Base-by-base conservation (phyloP, 805 yeast genomes). In the Barnettozyma populi region DNA sequence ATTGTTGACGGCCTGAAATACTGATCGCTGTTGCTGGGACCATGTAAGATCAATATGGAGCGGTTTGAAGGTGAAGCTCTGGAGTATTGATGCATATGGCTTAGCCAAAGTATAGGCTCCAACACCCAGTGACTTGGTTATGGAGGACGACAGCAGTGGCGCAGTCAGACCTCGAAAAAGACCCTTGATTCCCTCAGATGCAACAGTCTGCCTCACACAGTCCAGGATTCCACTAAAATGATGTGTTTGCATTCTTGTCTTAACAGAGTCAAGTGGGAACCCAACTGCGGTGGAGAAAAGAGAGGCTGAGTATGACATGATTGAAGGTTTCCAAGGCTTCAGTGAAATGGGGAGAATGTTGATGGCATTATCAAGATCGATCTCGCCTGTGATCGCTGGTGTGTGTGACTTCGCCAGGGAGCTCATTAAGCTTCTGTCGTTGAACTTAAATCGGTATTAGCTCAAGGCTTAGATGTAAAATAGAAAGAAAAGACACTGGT, bases 181-280 rank as follows among this genome's bases (percentile, higher is more conserved):
- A 11, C 92, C 94, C 7, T 64, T 52, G 5, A 81, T 35, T 0
- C 96, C 96, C 58, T 86, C 96, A 9, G 69, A 63, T 7, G 61
- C 56, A 25, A 78, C 67, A 0, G 95, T 82, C 40, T 73, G 67
- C 32, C 59, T 57, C 18, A 84, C 67, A 60, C 95, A 86, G 47
- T 78, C 79, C 44, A 71, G 62, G 24, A 82, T 74, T 44, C 78
- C 73, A 14, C 68, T 67, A 66, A 79, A 87, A 46, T 75, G 72
- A 53, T 86, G 84, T 0, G 95, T 84, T 62, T 88, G 96, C 81
- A 86, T 82, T 50, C 96, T 71, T 0, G 95, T 89, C 63, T 88
- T 88, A 50, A 89, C 72, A n/a, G 94, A 84, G 61, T 88, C 96
- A 43, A 88, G 65, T 0, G 96, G 96, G 58, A 82, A 88, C 18